Evolutionary conservation across 768 basidiomycete species (phyloP).

Genomic region (Xerocomellus intermedius): DNA sequence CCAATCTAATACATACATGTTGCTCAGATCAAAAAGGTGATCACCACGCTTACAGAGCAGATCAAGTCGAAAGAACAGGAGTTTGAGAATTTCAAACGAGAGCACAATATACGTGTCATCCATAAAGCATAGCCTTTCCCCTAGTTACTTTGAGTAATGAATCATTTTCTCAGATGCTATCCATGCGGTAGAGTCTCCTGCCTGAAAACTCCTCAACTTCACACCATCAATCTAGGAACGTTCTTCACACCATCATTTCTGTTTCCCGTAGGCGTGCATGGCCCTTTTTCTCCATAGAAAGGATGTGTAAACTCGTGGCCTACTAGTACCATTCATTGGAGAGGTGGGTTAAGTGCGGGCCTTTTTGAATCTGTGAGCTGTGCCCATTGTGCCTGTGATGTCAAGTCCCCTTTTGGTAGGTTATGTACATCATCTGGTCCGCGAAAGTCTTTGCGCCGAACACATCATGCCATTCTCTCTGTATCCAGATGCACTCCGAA

Average conservation of each 20-base stretch:
- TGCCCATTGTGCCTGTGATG: conserved; percentile 7
- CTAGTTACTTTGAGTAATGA: conserved; percentile 6
- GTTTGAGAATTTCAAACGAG: conserved; percentile 74
- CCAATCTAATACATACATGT: conserved; percentile 13
- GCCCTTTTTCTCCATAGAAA: neutral
- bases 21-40: conserved; percentile 75
- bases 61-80: conserved; percentile 88
- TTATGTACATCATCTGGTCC: neutral
- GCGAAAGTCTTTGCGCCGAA: neutral
- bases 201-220: neutral
- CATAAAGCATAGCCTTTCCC: conserved; percentile 24
- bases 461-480: neutral
- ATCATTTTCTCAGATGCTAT: neutral
- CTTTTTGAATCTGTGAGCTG: neutral
- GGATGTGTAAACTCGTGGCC: neutral
- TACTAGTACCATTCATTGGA: neutral
- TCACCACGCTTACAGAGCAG: conserved; percentile 75
- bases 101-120: conserved; percentile 71
- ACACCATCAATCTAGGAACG: neutral
- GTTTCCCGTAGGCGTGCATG: neutral
- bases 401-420: conserved; percentile 5
- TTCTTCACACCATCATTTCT: neutral
- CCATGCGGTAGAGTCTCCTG: neutral
- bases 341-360: neutral
- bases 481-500: neutral